Conservation (phyloP, 2,329 filamentous ascomycete species). For the Nigrospora sphaerica region DNA sequence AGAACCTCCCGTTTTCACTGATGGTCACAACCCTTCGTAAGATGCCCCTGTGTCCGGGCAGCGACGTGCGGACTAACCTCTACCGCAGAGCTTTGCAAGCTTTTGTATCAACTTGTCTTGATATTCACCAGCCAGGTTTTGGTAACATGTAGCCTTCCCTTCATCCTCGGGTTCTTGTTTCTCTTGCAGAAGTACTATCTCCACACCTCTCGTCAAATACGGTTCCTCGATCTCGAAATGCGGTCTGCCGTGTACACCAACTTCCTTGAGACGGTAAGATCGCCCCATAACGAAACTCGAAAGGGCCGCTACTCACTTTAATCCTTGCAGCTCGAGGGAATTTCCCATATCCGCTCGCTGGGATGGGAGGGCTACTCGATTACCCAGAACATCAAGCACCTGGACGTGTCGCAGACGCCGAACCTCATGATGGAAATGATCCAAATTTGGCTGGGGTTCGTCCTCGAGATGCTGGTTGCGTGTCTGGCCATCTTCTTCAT, state of each 20-base stretch:
- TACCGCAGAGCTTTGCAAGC: too few relatives aligned
- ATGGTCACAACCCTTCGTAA: background rate
- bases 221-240: constrained; percentile 1
- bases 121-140: too few relatives aligned
- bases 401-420: constrained; percentile 2
- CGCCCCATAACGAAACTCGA: too few relatives aligned
- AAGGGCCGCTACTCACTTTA: too few relatives aligned
- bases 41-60: too few relatives aligned
- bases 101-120: too few relatives aligned
- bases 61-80: too few relatives aligned
- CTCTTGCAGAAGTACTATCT: constrained; percentile 1
- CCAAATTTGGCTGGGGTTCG: constrained; percentile 2
- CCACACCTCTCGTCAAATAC: background rate
- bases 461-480: constrained; percentile 5
- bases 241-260: too few relatives aligned
- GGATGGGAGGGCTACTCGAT: constrained; percentile 1
- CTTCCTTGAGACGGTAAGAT: too few relatives aligned
- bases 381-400: background rate
- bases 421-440: constrained; percentile 2
- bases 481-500: constrained; percentile 1
- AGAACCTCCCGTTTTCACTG: background rate
- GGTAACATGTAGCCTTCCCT: background rate
- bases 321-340: too few relatives aligned
- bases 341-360: constrained; percentile 1
- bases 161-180: background rate